A percentile compares a stretch with the other conserved stretches of the same genome.
Evolutionary conservation across 169 alveolate species (phyloP).

Genomic region (Eimeria falciformis): DNA sequence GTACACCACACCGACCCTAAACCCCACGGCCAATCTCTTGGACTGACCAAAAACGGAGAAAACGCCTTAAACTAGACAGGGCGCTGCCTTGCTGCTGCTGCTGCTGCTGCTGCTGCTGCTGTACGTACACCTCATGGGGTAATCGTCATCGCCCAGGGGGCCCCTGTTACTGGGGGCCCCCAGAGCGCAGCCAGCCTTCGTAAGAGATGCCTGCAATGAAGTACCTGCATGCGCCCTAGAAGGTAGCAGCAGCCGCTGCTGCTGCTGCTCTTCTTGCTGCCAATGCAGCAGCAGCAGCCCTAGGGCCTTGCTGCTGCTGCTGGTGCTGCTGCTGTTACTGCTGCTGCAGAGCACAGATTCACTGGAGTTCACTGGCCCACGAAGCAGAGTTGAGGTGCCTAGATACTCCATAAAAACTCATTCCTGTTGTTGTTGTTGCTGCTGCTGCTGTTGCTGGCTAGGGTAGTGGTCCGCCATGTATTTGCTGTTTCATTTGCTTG

Average conservation of each 20-base stretch:
- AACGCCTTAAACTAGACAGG: too few relatives aligned
- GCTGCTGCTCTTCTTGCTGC: background rate
- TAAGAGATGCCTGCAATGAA: background rate
- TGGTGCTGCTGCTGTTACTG: conserved; percentile 33
- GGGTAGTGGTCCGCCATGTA: too few relatives aligned
- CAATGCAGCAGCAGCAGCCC: background rate
- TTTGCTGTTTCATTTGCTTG: too few relatives aligned
- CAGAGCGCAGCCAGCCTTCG: background rate
- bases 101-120: background rate
- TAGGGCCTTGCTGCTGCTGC: conserved; percentile 7
- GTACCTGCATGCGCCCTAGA: background rate
- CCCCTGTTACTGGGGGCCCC: conserved; percentile 5
- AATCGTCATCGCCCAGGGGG: conserved; percentile 3
- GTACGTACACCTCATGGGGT: background rate
- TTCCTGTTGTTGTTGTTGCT: background rate
- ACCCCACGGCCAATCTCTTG: conserved; percentile 5
- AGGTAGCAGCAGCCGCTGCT: background rate
- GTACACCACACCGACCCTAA: conserved; percentile 12
- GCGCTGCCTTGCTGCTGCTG: too few relatives aligned
- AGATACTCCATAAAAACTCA: background rate
- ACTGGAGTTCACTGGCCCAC: too few relatives aligned
- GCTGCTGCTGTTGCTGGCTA: background rate
- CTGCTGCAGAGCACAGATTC: conserved; percentile 38
- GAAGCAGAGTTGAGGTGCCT: background rate
- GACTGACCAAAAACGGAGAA: background rate